A percentile compares a stretch with the other conserved stretches of the same genome.
Conservation (phyloP, 2,329 filamentous ascomycete genomes). For the Aspergillus vadensis region DNA sequence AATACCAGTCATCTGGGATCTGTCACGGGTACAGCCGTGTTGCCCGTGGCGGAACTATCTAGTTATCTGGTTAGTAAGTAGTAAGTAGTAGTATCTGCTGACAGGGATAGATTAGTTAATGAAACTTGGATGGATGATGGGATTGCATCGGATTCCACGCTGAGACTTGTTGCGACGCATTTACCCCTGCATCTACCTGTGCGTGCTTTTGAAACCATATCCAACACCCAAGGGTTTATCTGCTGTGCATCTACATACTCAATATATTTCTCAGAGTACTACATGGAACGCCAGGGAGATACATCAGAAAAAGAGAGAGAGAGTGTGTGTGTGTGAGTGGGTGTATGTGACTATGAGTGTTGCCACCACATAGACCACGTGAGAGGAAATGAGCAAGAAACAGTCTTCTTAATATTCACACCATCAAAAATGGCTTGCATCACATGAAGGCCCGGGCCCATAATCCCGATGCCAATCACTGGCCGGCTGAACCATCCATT, state of each 20-base stretch:
- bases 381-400: background rate
- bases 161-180: background rate
- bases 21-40: background rate
- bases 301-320: no score
- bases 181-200: background rate
- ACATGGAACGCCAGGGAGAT: no score
- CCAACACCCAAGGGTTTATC: background rate
- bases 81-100: no score
- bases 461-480: conserved; percentile 6
- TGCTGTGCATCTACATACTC: no score
- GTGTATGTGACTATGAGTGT: background rate
- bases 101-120: no score
- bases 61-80: no score
- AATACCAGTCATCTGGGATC: background rate
- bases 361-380: conserved; percentile 1
- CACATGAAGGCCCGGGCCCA: conserved; percentile 13
- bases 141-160: background rate
- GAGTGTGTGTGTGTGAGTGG: no score
- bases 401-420: background rate
- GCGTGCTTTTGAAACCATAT: background rate
- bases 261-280: no score
- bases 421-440: conserved; percentile 3
- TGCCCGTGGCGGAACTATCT: background rate
- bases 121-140: no score
- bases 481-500: background rate